Conservation (phyloP, 1,139 yeast species). For the Sugiyamaella paludigena region DNA sequence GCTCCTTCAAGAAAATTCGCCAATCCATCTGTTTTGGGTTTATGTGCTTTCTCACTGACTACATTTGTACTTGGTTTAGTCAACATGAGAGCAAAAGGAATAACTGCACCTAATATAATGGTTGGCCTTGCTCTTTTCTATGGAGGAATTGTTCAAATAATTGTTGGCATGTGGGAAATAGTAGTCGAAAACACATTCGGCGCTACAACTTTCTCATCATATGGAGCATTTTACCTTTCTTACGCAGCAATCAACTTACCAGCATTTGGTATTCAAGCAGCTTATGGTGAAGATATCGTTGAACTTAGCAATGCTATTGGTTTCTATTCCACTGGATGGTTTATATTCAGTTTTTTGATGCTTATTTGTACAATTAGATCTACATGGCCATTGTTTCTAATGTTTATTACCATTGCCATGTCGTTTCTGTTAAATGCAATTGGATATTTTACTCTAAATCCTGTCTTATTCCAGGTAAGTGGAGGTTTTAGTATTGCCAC, state of each 20-base stretch:
- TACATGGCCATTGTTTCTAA: constrained; percentile 70
- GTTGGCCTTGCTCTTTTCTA: constrained; percentile 77
- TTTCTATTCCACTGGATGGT: constrained; percentile 72
- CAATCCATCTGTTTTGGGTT: constrained; percentile 85
- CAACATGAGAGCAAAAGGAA: constrained; percentile 59
- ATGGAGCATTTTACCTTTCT: constrained; percentile 85
- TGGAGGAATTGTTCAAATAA: constrained; percentile 74
- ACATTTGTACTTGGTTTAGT: constrained; percentile 74
- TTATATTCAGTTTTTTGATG: constrained; percentile 68
- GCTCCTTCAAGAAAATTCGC: constrained; percentile 61
- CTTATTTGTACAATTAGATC: constrained; percentile 70
- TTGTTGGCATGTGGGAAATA: constrained; percentile 76
- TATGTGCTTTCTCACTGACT: constrained; percentile 79
- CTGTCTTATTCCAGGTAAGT: constrained; percentile 55
- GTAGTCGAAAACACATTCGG: constrained; percentile 76
- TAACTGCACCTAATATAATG: constrained; percentile 50
- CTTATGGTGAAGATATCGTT: constrained; percentile 45
- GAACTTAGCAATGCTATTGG: constrained; percentile 62
- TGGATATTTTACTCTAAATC: constrained; percentile 46
- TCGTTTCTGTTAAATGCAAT: constrained; percentile 69
- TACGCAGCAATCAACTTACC: constrained; percentile 67
- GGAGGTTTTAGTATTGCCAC: constrained; percentile 75
- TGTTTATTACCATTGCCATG: constrained; percentile 61
- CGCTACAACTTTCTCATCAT: constrained; percentile 71
- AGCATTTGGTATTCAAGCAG: constrained; percentile 65